A percentile compares a stretch with the other conserved stretches of the same genome.
phyloP scores from a whole-genome alignment of 257 asterid genomes.

The Scutellaria barbata region DNA sequence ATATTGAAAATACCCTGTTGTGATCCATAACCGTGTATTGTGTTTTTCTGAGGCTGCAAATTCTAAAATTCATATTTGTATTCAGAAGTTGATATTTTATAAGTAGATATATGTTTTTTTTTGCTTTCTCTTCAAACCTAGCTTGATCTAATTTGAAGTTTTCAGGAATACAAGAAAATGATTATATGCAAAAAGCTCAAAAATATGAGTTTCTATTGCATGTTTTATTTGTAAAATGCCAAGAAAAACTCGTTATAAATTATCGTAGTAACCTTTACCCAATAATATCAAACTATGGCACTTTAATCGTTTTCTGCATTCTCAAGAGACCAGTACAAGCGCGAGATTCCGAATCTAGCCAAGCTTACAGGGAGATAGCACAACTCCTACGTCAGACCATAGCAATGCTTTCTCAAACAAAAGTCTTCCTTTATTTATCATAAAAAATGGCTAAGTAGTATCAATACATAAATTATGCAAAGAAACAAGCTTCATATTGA shows the following conservation, averaged over 20 bases:
- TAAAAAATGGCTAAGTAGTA: neutral
- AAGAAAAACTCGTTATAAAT: neutral
- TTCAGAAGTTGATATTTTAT: too few species aligned
- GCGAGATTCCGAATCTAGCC: too few species aligned
- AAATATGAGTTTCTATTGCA: neutral
- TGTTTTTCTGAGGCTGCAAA: too few species aligned
- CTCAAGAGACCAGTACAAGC: too few species aligned
- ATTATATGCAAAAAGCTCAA: neutral
- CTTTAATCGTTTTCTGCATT: neutral
- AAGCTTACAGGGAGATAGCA: neutral
- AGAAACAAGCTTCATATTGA: too few species aligned
- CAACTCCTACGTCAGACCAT: neutral
- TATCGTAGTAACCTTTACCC: neutral
- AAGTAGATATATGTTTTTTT: too few species aligned
- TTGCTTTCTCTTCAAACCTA: too few species aligned
- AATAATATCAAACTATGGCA: neutral
- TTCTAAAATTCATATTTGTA: too few species aligned
- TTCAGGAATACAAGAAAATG: neutral
- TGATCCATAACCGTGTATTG: too few species aligned
- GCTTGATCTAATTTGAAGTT: neutral
- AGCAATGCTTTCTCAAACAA: neutral
- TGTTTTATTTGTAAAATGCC: neutral
- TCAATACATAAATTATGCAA: constrained; percentile 17
- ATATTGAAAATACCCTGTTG: too few species aligned
- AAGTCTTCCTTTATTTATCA: neutral